A percentile compares a stretch with the other conserved stretches of the same genome.
These are phyloP conservation scores for Cyberlindnera mississippiensis DNA, from an alignment of 805 yeast species.

Conservation along the genomic window DNA sequence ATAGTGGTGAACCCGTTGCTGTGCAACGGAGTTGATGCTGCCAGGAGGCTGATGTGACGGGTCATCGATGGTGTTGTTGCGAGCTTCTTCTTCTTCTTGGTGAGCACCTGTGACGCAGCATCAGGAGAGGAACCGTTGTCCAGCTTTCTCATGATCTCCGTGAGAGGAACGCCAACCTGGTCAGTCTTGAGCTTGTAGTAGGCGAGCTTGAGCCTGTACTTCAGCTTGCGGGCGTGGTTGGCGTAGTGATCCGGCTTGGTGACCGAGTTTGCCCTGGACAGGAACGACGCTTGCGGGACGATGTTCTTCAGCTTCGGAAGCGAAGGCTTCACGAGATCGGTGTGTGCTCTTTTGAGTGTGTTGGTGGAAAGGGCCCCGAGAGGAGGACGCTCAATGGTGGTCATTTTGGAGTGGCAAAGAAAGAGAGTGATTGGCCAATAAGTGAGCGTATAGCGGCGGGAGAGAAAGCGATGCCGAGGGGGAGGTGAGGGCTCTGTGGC, in stretches of 20 bases:
- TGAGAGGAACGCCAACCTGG: constrained; percentile 36
- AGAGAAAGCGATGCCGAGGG: too few species aligned
- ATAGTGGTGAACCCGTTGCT: constrained; percentile 1
- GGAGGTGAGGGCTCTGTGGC: not conserved
- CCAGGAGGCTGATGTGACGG: constrained; percentile 32
- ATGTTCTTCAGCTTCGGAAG: constrained; percentile 12
- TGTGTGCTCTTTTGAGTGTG: constrained; percentile 12
- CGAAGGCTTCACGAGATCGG: constrained; percentile 11
- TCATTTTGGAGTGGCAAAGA: constrained; percentile 10
- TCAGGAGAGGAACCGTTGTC: not conserved
- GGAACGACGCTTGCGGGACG: constrained; percentile 6
- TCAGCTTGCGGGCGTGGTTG: constrained; percentile 36
- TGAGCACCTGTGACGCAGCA: not conserved
- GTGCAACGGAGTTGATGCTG: constrained; percentile 31
- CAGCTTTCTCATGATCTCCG: constrained; percentile 26
- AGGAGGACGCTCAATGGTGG: constrained; percentile 22
- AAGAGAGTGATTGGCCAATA: too few species aligned
- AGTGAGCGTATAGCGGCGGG: too few species aligned
- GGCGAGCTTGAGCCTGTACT: constrained; percentile 47
- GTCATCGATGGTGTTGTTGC: constrained; percentile 23
- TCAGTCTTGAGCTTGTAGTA: constrained; percentile 48
- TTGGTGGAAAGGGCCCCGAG: constrained; percentile 20
- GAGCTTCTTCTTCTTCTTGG: constrained; percentile 7
- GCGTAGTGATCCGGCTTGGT: not conserved
- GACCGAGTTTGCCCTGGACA: constrained; percentile 5